Percentiles rank a stretch among this genome's conserved stretches.
Conservation (phyloP, 768 basidiomycete species). For the Naganishia randhawae region DNA sequence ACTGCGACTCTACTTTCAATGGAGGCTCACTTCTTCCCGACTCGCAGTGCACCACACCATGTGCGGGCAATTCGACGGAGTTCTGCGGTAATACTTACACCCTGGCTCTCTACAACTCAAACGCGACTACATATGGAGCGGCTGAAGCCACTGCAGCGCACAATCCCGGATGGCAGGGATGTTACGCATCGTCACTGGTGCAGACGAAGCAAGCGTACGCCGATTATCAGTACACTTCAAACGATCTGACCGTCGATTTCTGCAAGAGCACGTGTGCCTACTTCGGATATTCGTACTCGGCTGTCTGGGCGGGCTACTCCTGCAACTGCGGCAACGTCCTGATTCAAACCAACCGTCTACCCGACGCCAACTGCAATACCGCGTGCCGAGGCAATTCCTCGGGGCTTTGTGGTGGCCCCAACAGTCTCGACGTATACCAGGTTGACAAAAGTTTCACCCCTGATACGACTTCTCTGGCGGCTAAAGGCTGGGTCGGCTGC, state of each 20-base stretch:
- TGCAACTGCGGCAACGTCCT: conserved; percentile 26
- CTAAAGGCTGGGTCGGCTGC: conserved; percentile 27
- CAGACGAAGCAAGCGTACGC: conserved; percentile 6
- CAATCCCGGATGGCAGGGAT: conserved; percentile 25
- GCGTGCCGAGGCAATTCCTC: conserved; percentile 29
- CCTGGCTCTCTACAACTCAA: conserved; percentile 33
- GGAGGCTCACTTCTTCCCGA: conserved; percentile 26
- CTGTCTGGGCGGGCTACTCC: conserved; percentile 3
- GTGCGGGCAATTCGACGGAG: conserved; percentile 35
- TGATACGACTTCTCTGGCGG: not conserved
- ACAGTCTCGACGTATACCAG: conserved; percentile 30
- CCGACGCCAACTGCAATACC: conserved; percentile 20
- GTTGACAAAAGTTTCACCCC: conserved; percentile 22
- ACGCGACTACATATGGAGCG: conserved; percentile 9
- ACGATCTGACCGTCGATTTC: conserved; percentile 30
- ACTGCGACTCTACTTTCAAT: conserved; percentile 25
- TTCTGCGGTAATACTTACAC: conserved; percentile 30
- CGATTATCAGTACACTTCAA: conserved; percentile 25
- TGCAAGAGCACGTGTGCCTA: conserved; percentile 33
- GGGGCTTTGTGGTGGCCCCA: conserved; percentile 34
- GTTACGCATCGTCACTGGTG: conserved; percentile 29
- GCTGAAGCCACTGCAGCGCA: conserved; percentile 11
- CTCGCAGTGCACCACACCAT: conserved; percentile 33
- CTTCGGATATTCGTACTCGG: conserved; percentile 31
- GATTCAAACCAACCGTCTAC: conserved; percentile 6